Percentiles rank a stretch among this genome's conserved stretches.
These are phyloP conservation scores for Ceratobasidium theobromae DNA, from an alignment of 1,284 basidiomycete species.

Conservation along the genomic window DNA sequence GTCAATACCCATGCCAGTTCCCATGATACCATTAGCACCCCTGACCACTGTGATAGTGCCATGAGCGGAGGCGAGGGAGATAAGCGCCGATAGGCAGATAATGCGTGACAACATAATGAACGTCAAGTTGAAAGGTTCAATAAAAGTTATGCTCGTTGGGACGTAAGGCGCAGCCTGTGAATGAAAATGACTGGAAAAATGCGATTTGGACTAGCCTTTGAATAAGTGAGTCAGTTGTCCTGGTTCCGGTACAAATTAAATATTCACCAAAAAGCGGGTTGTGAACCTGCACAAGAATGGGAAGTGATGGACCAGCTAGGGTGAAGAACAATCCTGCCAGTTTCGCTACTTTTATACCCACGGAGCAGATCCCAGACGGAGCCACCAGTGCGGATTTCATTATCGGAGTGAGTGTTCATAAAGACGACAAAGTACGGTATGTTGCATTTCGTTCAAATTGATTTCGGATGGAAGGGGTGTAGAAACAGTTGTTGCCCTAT, in stretches of 20 bases:
- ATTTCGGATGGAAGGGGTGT: no score
- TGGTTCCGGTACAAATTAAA: not conserved
- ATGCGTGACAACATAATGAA: constrained; percentile 23
- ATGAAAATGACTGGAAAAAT: constrained; percentile 13
- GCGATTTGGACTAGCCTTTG: constrained; percentile 9
- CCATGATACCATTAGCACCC: constrained; percentile 40
- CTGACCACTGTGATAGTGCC: constrained; percentile 38
- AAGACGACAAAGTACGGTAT: no score
- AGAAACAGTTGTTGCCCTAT: constrained; percentile 27
- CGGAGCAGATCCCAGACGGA: no score
- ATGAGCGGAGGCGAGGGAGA: constrained; percentile 36
- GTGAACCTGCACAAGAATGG: constrained; percentile 29
- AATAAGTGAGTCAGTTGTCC: not conserved
- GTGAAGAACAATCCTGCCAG: not conserved
- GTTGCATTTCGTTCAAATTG: no score
- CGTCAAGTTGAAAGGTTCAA: not conserved
- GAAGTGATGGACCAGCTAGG: constrained; percentile 26
- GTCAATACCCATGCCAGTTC: constrained; percentile 38
- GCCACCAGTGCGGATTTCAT: no score
- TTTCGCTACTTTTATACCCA: constrained; percentile 10
- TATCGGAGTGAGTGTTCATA: no score
- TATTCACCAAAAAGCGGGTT: constrained; percentile 17
- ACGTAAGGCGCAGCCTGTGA: constrained; percentile 9
- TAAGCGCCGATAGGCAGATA: constrained; percentile 22
- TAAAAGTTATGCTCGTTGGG: not conserved